Evolutionary conservation across 116 monocot species (phyloP), one percentile per base, ranked within the genome.

Genomic region (Trichopus zeylanicus): DNA sequence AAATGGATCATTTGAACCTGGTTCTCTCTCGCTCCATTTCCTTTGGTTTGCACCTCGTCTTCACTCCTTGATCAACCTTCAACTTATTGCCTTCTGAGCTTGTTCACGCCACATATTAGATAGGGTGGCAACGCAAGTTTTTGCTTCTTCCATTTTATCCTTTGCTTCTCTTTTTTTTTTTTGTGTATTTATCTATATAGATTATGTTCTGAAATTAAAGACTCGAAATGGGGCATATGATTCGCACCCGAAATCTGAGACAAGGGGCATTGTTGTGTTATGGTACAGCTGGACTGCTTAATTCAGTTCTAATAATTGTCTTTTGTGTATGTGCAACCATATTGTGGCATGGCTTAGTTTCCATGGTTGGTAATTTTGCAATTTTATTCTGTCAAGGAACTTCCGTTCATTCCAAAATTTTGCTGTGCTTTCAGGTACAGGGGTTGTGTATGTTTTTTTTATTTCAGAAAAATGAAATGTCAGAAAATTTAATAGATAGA

Each of bases 121-220:
- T 6, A 25, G 59, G 38, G 3, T 59, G 20, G 38, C 35, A n/a
- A n/a, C n/a, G n/a, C n/a, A 33, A 39, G 39, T 59, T 59, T 26
- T 37, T 46, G 60, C 60, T 42, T 24, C 49, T 37, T 16, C 46
- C n/a, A 38, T 46, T 46, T 60, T n/a, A n/a, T n/a, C n/a, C n/a
- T n/a, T n/a, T n/a, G n/a, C n/a, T n/a, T 2, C 39, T 37, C 6
- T 60, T 46, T n/a, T 60, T 60, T 20, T 59, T 59, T 35, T 42
- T 13, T 42, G 13, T n/a, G n/a, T 42, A 49, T 49, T 49, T 24
- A 49, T 49, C 23, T 7, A 49, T 49, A 21, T 24, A n/a, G 13
- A 42, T 42, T 42, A 42, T 42, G 42, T 16, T 16, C 42, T 16
- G 42, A 42, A 42, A 42, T 42, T 42, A 15, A 42, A 42, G 42